phyloP scores from a whole-genome alignment of 768 basidiomycete genomes.

The Hygrophorus russula region DNA sequence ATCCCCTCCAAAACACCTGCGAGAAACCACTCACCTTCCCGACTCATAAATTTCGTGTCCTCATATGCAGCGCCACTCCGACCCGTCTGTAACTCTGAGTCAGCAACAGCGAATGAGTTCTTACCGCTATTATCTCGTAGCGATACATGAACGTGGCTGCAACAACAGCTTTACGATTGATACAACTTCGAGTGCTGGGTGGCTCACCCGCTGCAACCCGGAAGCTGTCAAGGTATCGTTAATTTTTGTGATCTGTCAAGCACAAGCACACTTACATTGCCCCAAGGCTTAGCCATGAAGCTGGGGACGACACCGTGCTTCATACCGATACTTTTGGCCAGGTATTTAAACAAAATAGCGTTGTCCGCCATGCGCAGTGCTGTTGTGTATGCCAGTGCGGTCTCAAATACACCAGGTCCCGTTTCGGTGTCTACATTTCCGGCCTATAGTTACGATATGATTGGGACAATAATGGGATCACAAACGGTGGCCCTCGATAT shows the following conservation, averaged over 20 bases:
- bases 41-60: slow-evolving; percentile 78
- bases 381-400: slow-evolving; percentile 75
- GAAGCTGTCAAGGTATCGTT: slow-evolving; percentile 42
- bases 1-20: slow-evolving; percentile 87
- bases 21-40: slow-evolving; percentile 86
- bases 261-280: slow-evolving; percentile 47
- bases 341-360: slow-evolving; percentile 84
- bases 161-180: slow-evolving; percentile 1
- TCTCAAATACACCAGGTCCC: slow-evolving; percentile 81
- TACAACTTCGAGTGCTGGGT: neutral
- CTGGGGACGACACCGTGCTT: slow-evolving; percentile 82
- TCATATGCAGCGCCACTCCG: slow-evolving; percentile 61
- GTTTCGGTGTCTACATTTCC: slow-evolving; percentile 71
- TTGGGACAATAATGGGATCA: slow-evolving; percentile 3
- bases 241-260: neutral
- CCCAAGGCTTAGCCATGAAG: slow-evolving; percentile 99
- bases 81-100: slow-evolving; percentile 49
- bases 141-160: slow-evolving; percentile 87
- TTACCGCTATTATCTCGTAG: slow-evolving; percentile 54
- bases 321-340: slow-evolving; percentile 89
- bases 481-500: slow-evolving; percentile 81
- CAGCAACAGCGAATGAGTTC: slow-evolving; percentile 71
- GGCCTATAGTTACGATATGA: neutral
- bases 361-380: slow-evolving; percentile 83
- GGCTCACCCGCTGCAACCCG: slow-evolving; percentile 85